Evolutionary conservation across 768 basidiomycete species (phyloP).

Genomic region (Chalciporus chontae): DNA sequence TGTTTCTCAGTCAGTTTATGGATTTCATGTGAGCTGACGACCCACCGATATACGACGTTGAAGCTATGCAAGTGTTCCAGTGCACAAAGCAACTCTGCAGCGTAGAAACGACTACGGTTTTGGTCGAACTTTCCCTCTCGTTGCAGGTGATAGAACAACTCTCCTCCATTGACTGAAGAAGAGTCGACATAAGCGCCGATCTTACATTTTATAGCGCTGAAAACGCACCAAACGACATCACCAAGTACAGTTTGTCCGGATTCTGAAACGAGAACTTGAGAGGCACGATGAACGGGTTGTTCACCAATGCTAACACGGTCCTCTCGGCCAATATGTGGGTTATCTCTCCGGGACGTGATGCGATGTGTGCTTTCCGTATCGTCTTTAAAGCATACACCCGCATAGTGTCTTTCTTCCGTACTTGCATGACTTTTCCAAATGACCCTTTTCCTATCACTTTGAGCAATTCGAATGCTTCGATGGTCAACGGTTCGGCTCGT

Average conservation of each 20-base stretch:
- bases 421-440: conserved; percentile 99
- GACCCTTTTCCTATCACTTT: conserved; percentile 98
- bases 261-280: conserved; percentile 99
- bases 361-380: conserved; percentile 97
- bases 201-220: background rate
- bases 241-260: conserved; percentile 94
- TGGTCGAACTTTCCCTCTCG: conserved; percentile 96
- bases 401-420: conserved; percentile 96
- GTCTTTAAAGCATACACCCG: conserved; percentile 98
- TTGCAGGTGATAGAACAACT: conserved; percentile 96
- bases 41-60: conserved; percentile 95
- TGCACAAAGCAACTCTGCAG: conserved; percentile 93
- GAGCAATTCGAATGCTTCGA: conserved; percentile 93
- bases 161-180: conserved; percentile 84
- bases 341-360: conserved; percentile 93
- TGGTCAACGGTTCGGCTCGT: conserved; percentile 81
- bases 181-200: conserved; percentile 1
- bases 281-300: conserved; percentile 98
- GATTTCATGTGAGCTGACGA: conserved; percentile 5
- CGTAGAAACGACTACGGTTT: conserved; percentile 91
- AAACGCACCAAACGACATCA: conserved; percentile 87
- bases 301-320: conserved; percentile 94
- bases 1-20: conserved; percentile 24
- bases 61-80: conserved; percentile 95
- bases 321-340: conserved; percentile 97